phyloP scores from a whole-genome alignment of 2,329 filamentous ascomycete genomes.

The Alternaria postmessia region DNA sequence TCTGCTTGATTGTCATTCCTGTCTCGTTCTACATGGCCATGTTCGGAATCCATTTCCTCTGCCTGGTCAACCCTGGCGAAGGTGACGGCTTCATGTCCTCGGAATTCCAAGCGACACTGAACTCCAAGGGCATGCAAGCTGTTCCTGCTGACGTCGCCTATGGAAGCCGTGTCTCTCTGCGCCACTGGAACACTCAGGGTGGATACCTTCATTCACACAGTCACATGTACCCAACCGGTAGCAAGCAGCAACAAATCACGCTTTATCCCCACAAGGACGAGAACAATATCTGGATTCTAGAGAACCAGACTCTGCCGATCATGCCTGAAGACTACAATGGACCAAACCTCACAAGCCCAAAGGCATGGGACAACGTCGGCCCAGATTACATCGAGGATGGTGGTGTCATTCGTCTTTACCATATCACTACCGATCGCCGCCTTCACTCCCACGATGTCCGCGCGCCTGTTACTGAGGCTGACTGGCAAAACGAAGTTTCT shows the following conservation, averaged over 20 bases:
- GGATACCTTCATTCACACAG: slow-evolving; percentile 96
- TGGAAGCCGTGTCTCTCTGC: slow-evolving; percentile 83
- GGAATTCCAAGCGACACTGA: slow-evolving; percentile 96
- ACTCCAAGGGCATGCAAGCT: slow-evolving; percentile 95
- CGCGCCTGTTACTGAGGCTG: slow-evolving; percentile 53
- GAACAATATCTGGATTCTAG: slow-evolving; percentile 93
- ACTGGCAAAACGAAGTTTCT: slow-evolving; percentile 93
- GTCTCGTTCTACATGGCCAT: slow-evolving; percentile 91
- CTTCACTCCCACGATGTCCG: slow-evolving; percentile 97
- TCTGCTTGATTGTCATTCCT: slow-evolving; percentile 92
- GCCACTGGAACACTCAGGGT: slow-evolving; percentile 96
- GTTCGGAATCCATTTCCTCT: slow-evolving; percentile 96
- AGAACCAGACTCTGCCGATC: slow-evolving; percentile 85
- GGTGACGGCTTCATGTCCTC: slow-evolving; percentile 99
- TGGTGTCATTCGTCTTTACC: slow-evolving; percentile 81
- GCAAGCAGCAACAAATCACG: slow-evolving; percentile 98
- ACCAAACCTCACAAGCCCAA: slow-evolving; percentile 78
- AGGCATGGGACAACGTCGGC: slow-evolving; percentile 79
- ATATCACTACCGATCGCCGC: slow-evolving; percentile 81
- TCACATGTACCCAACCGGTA: slow-evolving; percentile 97
- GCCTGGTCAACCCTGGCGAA: slow-evolving; percentile 92
- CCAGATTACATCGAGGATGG: slow-evolving; percentile 81
- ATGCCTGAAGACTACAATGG: slow-evolving; percentile 76
- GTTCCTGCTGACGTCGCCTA: slow-evolving; percentile 91
- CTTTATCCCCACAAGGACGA: slow-evolving; percentile 99